Evolutionary conservation across 108 stramenopile genomes (phyloP), one percentile per base, ranked within the genome.

Genomic region (Pseudonitzschia delicatissima): DNA sequence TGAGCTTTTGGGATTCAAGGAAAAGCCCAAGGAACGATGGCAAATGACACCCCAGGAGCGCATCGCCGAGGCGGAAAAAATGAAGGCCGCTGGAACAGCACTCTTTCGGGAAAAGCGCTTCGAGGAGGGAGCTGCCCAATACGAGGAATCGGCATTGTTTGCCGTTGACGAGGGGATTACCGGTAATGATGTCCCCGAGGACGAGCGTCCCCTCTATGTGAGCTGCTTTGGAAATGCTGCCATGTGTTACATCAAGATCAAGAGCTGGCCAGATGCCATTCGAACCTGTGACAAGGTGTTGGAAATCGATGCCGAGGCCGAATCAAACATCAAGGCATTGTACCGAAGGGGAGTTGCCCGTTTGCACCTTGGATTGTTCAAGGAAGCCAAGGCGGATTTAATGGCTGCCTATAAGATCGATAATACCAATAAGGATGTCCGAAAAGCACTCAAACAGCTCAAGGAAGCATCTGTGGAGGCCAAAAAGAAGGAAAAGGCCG

Each of bases 341-440:
- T 98, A 93, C 74, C 85, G 94, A 48, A 74, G 94, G 26, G 94
- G 85, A 35, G 66, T 81, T 69, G 86, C 96, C 8, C 75, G 85
- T 25, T 87, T 85, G 80, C 83, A 95, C 57, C 62, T 91, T 49
- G 96, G 96, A 35, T 58, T 90, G 62, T 74, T 92, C 57, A 87
- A 96, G 48, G 94, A 96, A 67, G 93, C 94, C 51, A 96, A 95
- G 73, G 78, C 34, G 1, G 96, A 98, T 77, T 76, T 98, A 20
- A 90, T 96, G 90, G 77, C 74, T 40, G 90, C 90, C 9, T 92
- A 92, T 72, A 86, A 86, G 50, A 67, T 90, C 48, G 98, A 97
- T 67, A 83, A 80, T 32, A 76, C 50, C 44, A 97, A 98, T 82
- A 98, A 96, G 74, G 96, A 95, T 25, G 91, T 97, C 13, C 75